Conservation (phyloP, 2,329 filamentous ascomycete genomes). For the Tolypocladium ophioglossoides region DNA sequence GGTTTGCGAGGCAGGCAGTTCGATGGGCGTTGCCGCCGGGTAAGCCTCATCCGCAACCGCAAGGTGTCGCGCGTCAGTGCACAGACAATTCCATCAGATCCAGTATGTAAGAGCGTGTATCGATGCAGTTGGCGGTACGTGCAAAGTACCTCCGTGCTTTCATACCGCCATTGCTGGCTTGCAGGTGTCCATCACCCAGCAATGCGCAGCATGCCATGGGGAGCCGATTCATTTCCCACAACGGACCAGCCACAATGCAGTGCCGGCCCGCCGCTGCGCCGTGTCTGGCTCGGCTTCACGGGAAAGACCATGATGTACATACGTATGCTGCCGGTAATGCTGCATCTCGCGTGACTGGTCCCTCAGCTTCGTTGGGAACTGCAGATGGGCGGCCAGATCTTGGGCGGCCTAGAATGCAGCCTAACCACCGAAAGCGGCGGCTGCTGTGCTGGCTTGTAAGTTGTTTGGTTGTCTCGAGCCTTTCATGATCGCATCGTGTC, state of each 20-base stretch:
- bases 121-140: background rate
- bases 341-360: conserved; percentile 5
- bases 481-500: conserved; percentile 1
- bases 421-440: background rate
- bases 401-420: background rate
- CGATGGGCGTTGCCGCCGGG: background rate
- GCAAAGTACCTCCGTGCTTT: background rate
- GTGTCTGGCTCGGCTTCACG: background rate
- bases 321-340: conserved; percentile 1
- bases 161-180: background rate
- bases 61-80: background rate
- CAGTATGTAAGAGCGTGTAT: background rate
- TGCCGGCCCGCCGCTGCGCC: background rate
- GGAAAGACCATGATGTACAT: background rate
- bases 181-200: too few species aligned
- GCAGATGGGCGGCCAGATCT: conserved; percentile 6
- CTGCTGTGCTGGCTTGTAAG: background rate
- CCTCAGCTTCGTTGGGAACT: background rate
- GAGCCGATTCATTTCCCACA: background rate
- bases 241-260: background rate
- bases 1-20: background rate
- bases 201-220: background rate
- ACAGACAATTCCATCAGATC: background rate
- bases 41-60: conserved; percentile 2
- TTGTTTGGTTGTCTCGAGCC: background rate